Base-by-base conservation (phyloP, 2,329 filamentous ascomycete species). In the Xenoacremonium recifei region DNA sequence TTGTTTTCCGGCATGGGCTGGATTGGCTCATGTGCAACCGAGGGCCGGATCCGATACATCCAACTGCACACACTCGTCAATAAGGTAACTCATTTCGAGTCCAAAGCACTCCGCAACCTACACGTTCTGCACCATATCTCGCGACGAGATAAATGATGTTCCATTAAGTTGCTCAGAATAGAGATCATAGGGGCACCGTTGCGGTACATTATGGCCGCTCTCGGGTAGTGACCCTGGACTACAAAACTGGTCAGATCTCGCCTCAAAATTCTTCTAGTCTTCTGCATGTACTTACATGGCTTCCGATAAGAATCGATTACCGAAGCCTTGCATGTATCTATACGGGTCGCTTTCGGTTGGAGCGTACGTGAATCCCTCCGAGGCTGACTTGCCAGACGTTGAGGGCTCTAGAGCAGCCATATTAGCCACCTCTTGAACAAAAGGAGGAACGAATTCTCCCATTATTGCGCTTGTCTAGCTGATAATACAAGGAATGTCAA, bases 291-390 rank as follows among this genome's bases (percentile, higher is more conserved):
- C n/a, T n/a, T n/a, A n/a, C n/a, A 75, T 61, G n/a, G 68, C 69
- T 47, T 74, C 70, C 18, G 70, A 71, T 37, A 66, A 64, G 44
- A 73, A 72, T 9, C 63, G 57, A 55, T 81, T 82, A 27, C 72
- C 71, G 51, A 80, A 80, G 16, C 77, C 79, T 16, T 69, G 58
- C 71, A 79, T 74, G 53, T 82, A 82, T 62, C 73, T 39, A 38
- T 80, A 61, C 62, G 76, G 59, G 69, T 71, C 46, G 58, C 39
- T 35, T 18, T 34, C 30, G 11, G 58, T 52, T 10, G 55, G 55
- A 20, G 36, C 37, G 4, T 57, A 55, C 19, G 45, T 44, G 42
- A 47, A 54, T n/a, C n/a, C n/a, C n/a, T n/a, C n/a, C n/a, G 18
- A 45, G n/a, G n/a, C n/a, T n/a, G n/a, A n/a, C n/a, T n/a, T n/a